Conservation (phyloP, 2,329 filamentous ascomycete genomes). For the Beauveria brongniartii region DNA sequence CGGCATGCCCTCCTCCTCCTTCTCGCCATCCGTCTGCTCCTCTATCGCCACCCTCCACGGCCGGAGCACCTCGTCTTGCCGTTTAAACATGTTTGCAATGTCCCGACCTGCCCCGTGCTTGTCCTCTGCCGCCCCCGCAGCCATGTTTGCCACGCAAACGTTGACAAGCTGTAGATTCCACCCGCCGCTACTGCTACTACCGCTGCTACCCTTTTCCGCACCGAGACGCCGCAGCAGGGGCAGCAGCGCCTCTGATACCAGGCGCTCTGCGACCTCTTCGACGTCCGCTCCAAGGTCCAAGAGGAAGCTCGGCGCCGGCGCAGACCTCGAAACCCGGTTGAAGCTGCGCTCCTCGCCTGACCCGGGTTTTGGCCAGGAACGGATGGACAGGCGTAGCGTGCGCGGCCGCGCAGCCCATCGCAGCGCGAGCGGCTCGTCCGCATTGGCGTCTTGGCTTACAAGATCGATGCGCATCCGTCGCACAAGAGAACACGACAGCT, state of each 20-base stretch:
- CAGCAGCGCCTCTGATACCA: constrained; percentile 61
- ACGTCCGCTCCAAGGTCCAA: constrained; percentile 54
- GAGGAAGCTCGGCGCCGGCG: constrained; percentile 62
- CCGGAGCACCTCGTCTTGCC: constrained; percentile 60
- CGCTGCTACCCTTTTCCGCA: constrained; percentile 43
- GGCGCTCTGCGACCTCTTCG: constrained; percentile 54
- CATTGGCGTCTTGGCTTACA: constrained; percentile 39
- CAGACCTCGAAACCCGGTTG: constrained; percentile 68
- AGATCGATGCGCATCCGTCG: constrained; percentile 74
- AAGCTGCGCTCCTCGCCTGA: constrained; percentile 47
- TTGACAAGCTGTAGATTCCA: constrained; percentile 85
- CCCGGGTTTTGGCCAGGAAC: constrained; percentile 40
- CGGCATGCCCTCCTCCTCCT: constrained; percentile 16
- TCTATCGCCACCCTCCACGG: constrained; percentile 51
- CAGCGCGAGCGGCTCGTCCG: constrained; percentile 24
- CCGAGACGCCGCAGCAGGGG: constrained; percentile 63
- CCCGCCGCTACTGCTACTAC: constrained; percentile 27
- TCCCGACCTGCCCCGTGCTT: constrained; percentile 57
- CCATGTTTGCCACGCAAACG: constrained; percentile 81
- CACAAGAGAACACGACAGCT: constrained; percentile 62
- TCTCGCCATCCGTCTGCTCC: constrained; percentile 23
- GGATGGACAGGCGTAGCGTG: constrained; percentile 72
- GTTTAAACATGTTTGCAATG: constrained; percentile 75
- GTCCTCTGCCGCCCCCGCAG: constrained; percentile 42
- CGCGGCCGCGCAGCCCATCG: constrained; percentile 73